phyloP scores from a whole-genome alignment of 176 grass and related monocot genomes.

The Ensete ventricosum region DNA sequence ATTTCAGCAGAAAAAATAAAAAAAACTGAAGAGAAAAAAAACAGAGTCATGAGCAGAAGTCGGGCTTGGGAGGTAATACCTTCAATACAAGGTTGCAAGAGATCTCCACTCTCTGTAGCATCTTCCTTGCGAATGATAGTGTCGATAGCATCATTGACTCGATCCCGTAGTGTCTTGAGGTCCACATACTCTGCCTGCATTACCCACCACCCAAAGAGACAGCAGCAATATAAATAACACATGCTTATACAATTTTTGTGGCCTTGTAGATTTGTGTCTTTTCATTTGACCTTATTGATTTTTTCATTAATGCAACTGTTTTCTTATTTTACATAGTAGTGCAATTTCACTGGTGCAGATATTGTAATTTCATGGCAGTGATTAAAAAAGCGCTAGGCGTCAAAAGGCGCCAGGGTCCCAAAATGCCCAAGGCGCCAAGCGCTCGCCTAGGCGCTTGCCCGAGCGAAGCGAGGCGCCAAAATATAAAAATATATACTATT shows the following conservation, averaged over 20 bases:
- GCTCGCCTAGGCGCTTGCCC: no score
- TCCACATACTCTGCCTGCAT: slow-evolving; percentile 41
- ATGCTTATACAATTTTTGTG: background rate
- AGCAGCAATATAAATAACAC: background rate
- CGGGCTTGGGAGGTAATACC: slow-evolving; percentile 13
- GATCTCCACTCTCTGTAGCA: slow-evolving; percentile 8
- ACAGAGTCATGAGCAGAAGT: no score
- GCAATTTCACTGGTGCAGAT: background rate
- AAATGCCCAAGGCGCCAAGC: no score
- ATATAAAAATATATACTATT: no score
- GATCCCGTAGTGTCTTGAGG: slow-evolving; percentile 28
- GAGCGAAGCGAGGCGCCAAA: no score
- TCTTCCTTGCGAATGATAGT: slow-evolving; percentile 52
- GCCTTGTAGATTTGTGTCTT: background rate
- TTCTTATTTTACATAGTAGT: background rate
- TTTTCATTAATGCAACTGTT: background rate
- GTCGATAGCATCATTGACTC: slow-evolving; percentile 41
- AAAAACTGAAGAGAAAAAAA: no score
- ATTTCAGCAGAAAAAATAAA: background rate
- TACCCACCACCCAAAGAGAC: background rate
- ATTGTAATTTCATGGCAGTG: background rate
- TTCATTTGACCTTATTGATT: background rate
- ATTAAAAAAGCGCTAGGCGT: no score
- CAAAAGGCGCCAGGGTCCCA: no score
- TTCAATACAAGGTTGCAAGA: slow-evolving; percentile 50